Evolutionary conservation across 2,329 filamentous ascomycete genomes (phyloP), one percentile per base, ranked within the genome.

Genomic region (Venturia effusa): DNA sequence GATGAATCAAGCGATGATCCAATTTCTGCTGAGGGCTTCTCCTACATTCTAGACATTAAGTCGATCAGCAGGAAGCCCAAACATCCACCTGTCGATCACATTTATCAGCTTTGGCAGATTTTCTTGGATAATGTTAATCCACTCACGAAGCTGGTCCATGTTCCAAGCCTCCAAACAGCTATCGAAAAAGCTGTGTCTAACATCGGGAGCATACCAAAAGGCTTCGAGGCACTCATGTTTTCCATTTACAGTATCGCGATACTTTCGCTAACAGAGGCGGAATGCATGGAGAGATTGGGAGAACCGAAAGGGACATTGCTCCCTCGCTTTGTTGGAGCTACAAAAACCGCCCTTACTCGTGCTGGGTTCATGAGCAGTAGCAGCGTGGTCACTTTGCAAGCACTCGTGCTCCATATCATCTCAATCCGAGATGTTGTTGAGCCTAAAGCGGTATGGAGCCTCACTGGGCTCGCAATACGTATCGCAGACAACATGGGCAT

Each of bases 181-280:
- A 67, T 73, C 40, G 61, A 68, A 13, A 71, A 73, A 51, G 69
- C 68, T 40, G 68, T 61, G 51, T n/a, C 19, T 32, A 64, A 68
- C 34, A 61, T 69, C 19, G 59, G 65, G 24, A 64, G 59, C 19
- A 60, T 71, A 10, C 66, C 69, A 24, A 66, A 61, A 54, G 65
- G 63, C 27, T 67, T 71, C 37, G 69, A 71, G 61, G 73, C 72
- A 17, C 68, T 76, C 34, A 70, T 73, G 60, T 74, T 71, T 51
- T 69, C 72, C 32, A 72, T 76, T 13, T 75, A 74, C 62, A 69
- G 69, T 27, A 68, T 70, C 34, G 72, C 71, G 43, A 65, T 71
- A 3, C 66, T 72, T 1, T 73, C 71, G 19, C 67, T 75, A 40
- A 69, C 66, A 8, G 69, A 74, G 30, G 68, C 71, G 10, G 67